Evolutionary conservation across 1,284 basidiomycete species (phyloP), one percentile per base, ranked within the genome.

Genomic region (Ustilago lituana): DNA sequence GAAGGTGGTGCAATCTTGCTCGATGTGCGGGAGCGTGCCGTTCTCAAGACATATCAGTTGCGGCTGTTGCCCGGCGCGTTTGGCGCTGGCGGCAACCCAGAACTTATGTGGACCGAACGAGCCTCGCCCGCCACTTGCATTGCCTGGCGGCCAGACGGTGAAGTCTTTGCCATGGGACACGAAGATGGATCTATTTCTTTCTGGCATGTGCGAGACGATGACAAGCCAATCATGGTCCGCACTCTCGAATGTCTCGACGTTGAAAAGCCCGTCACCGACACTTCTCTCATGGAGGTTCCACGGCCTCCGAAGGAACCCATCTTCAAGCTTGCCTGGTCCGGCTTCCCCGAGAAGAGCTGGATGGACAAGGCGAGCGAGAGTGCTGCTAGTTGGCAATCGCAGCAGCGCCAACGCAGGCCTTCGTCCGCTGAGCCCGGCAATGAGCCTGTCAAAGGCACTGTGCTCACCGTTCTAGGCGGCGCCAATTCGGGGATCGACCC

Each of bases 121-220:
- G 85, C 87, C 29, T 88, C 90, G 0, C 84, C 86, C 2, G 90
- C 92, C 3, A 93, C 91, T 1, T 87, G 88, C 24, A 79, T 95
- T 85, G 50, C 86, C 84, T 84, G 93, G 92, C 37, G 85, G 22
- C 85, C 85, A 0, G 86, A 87, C 57, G 86, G 86, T 1, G 80
- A 84, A 9, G 81, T 84, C 15, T 85, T 86, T 59, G 85, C 82
- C 11, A 87, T 87, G 36, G 91, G 91, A 1, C 88, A 95, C 79
- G 86, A 87, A n/a, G 93, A 97, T 81, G 93, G 93, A 9, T 89
- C 88, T 45, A 86, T 97, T 41, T 88, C 90, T 4, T 92, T 95
- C 81, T 95, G 93, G 91, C 89, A 90, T 1, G 84, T 90, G 5
- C 88, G 90, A 39, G 91, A 95, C 65, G 87, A 90, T 71, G 89